These are phyloP conservation scores for Teratosphaeria epicoccoides DNA, from an alignment of 2,329 filamentous ascomycete species.

Conservation along the genomic window DNA sequence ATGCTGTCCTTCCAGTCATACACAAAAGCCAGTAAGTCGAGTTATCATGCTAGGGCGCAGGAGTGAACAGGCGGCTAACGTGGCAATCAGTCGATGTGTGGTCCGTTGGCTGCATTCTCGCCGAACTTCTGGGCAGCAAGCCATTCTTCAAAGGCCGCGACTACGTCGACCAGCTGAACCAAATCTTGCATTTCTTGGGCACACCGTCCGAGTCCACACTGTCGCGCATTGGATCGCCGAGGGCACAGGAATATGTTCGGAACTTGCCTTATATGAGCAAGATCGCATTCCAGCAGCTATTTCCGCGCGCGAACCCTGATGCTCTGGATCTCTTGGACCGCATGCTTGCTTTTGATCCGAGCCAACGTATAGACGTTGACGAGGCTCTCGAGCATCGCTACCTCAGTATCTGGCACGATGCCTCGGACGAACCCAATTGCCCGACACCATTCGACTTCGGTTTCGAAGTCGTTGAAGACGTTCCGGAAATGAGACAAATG, in stretches of 20 bases:
- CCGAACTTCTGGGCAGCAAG: constrained; percentile 86
- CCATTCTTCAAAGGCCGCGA: constrained; percentile 99
- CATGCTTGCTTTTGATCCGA: constrained; percentile 96
- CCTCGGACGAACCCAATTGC: constrained; percentile 87
- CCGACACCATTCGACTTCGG: constrained; percentile 95
- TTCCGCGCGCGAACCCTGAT: constrained; percentile 90
- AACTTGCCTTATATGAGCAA: constrained; percentile 55
- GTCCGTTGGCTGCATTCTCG: constrained; percentile 96
- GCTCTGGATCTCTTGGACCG: constrained; percentile 89
- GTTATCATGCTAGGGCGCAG: not conserved
- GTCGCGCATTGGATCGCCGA: constrained; percentile 82
- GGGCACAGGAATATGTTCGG: constrained; percentile 95
- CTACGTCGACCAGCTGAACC: constrained; percentile 98
- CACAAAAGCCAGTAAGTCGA: constrained; percentile 87
- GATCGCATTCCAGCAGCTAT: constrained; percentile 76
- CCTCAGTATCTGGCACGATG: constrained; percentile 96
- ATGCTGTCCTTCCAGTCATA: constrained; percentile 99
- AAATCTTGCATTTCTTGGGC: constrained; percentile 95
- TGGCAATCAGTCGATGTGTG: constrained; percentile 74
- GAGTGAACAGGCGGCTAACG: not conserved
- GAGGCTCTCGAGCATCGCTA: constrained; percentile 93
- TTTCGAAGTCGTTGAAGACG: constrained; percentile 95
- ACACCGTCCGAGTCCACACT: constrained; percentile 94
- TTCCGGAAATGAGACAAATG: constrained; percentile 90
- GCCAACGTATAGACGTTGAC: constrained; percentile 85